Evolutionary conservation across 805 yeast species (phyloP), one percentile per base, ranked within the genome.

Genomic region (Starmerella tilneyi): DNA sequence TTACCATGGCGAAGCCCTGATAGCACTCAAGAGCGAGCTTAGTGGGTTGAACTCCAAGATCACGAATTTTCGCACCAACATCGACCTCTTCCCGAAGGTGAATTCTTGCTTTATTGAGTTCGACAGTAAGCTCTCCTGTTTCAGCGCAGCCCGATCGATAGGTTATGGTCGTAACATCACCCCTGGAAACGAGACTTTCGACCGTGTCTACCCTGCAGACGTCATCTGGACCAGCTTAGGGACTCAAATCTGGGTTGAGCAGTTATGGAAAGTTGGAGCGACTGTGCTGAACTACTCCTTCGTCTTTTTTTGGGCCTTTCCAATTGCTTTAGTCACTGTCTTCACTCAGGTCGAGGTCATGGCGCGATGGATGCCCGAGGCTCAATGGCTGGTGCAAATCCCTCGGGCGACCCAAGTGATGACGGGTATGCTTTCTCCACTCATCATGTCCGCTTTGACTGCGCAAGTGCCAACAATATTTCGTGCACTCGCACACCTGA

Each of bases 241-340:
- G 63, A 3, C 54, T 65, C 12, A 62, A 60, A 22, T 68, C 65
- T 45, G 65, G 69, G 17, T 52, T 65, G 50, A 53, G 67, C 3
- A 60, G 59, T 9, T 62, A 64, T 15, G 19, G 69, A 62, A 64
- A 13, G 57, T 67, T 3, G 30, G 69, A 4, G 78, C 81, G 0
- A 71, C 70, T 22, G 38, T 71, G 3, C 29, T 73, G 13, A 68
- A 77, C 44, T 59, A 75, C 8, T 48, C 68, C 1, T 63, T 84
- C 1, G 77, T 80, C 63, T 32, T 75, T 16, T 73, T 75, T 1
- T 86, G 94, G 79, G 83, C 84, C 1, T 61, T 85, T 1, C 96
- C 96, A 0, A 89, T 85, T 1, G 84, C 94, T 0, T 70, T 82
- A 47, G 76, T 84, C 15, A 86, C 89, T 0, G 63, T 84, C 24